Evolutionary conservation across 768 basidiomycete genomes (phyloP).

Genomic region (Rhizopogon roseolus): DNA sequence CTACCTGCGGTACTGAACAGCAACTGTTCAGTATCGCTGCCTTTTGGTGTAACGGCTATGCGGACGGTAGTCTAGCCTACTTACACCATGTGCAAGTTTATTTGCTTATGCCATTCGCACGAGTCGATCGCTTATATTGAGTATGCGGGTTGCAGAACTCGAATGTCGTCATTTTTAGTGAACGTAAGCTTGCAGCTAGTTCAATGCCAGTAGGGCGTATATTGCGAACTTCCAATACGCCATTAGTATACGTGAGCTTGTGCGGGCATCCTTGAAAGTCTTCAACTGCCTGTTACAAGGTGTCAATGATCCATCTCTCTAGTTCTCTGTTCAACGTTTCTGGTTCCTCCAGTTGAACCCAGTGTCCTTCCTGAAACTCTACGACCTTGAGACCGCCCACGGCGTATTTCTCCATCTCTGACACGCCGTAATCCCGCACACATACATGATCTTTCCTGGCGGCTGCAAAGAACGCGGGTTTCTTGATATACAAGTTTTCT

Average conservation of each 20-base stretch:
- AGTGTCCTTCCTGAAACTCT: slow-evolving; percentile 35
- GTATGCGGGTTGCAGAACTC: background rate
- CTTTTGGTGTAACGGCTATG: too few species aligned
- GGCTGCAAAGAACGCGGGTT: slow-evolving; percentile 35
- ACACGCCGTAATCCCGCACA: slow-evolving; percentile 16
- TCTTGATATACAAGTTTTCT: slow-evolving; percentile 21
- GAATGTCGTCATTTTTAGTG: too few species aligned
- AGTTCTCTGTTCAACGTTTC: slow-evolving; percentile 32
- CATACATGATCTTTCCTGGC: slow-evolving; percentile 31
- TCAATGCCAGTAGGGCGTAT: background rate
- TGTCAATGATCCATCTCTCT: slow-evolving; percentile 24
- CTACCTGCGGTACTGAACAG: too few species aligned
- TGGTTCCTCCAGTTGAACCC: slow-evolving; percentile 29
- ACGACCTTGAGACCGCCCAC: slow-evolving; percentile 21
- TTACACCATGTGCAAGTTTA: background rate
- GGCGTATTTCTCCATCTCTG: slow-evolving; percentile 22
- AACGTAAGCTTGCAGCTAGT: too few species aligned
- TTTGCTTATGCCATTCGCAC: background rate
- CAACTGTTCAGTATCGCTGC: too few species aligned
- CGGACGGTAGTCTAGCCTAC: too few species aligned
- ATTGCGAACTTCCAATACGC: background rate
- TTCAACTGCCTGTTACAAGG: slow-evolving; percentile 8
- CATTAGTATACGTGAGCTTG: background rate
- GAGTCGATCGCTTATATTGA: background rate
- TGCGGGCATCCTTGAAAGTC: background rate